Base-by-base conservation (phyloP, 2,329 filamentous ascomycete genomes). In the Colletotrichum horii region DNA sequence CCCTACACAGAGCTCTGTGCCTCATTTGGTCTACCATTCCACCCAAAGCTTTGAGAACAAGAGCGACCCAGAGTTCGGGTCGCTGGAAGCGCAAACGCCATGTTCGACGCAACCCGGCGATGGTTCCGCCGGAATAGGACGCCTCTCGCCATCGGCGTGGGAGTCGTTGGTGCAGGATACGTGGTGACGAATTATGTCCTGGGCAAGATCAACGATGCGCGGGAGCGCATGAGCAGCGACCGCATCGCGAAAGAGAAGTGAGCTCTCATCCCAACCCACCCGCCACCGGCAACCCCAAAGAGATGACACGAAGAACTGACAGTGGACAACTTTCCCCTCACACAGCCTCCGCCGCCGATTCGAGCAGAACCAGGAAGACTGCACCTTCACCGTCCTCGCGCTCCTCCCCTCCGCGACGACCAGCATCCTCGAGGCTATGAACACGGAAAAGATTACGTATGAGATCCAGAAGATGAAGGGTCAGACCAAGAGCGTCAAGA, bases 341-440 rank as follows among this genome's bases (percentile, higher is more conserved):
- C 22, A 32, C 80, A 98, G 96, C 85, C 91, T 99, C 77, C 96
- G 96, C 67, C 94, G 97, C 75, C 94, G 97, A 82, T 99, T 99
- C 86, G 95, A 98, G 84, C 97, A 99, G 86, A 99, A 99, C 85
- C 97, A 99, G 84, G 96, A 98, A 83, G 97, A 99, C 85, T 99
- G 97, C 86, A 98, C 96, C 64, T 98, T 97, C 83, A 99, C 97
- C 48, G 96, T 98, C 60, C 93, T 98, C n/a, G 97, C 96, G 34
- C 92, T 99, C 71, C 90, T 99, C 12, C 97, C 97, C 6, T 98
- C 96, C 38, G 95, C 96, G 8, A 96, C 96, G 28, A 93, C 97
- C 79, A 96, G 97, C 83, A 94, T 99, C 80, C 89, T 98, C 81
- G 93, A 95, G 79, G 93, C 94, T 36, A 91, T 98, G 80, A 95